A percentile compares a stretch with the other conserved stretches of the same genome.
Conservation (phyloP, 1,284 basidiomycete genomes). For the Vanrija humicola region DNA sequence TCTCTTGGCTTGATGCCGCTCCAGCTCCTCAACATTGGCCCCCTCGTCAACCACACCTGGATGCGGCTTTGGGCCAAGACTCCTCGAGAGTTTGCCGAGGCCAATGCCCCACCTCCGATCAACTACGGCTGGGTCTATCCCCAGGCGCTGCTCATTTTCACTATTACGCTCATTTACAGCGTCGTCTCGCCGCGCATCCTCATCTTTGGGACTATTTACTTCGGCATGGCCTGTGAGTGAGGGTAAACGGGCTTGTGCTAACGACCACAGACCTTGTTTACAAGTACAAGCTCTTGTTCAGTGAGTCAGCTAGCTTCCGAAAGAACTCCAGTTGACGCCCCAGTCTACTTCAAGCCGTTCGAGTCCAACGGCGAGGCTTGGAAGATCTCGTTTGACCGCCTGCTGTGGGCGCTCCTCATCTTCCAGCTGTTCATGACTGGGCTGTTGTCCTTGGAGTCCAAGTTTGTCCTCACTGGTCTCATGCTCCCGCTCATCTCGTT, state of each 20-base stretch:
- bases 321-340: background rate
- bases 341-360: slow-evolving; percentile 50
- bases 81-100: slow-evolving; percentile 76
- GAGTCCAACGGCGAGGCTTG: slow-evolving; percentile 57
- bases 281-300: slow-evolving; percentile 95
- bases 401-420: slow-evolving; percentile 81
- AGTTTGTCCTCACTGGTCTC: slow-evolving; percentile 56
- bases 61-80: slow-evolving; percentile 49
- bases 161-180: slow-evolving; percentile 89
- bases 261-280: slow-evolving; percentile 66
- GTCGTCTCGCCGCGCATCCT: slow-evolving; percentile 92
- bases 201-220: slow-evolving; percentile 91
- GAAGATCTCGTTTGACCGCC: slow-evolving; percentile 82
- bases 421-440: slow-evolving; percentile 89
- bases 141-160: slow-evolving; percentile 91
- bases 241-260: background rate
- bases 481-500: slow-evolving; percentile 72
- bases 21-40: slow-evolving; percentile 83
- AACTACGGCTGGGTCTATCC: slow-evolving; percentile 91
- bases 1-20: slow-evolving; percentile 90
- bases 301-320: slow-evolving; percentile 60
- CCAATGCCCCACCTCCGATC: slow-evolving; percentile 96
- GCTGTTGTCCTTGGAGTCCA: slow-evolving; percentile 67
- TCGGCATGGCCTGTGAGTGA: slow-evolving; percentile 68
- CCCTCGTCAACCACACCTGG: slow-evolving; percentile 70